Base-by-base conservation (phyloP, 805 yeast genomes). In the Nakazawaea ernobii region DNA sequence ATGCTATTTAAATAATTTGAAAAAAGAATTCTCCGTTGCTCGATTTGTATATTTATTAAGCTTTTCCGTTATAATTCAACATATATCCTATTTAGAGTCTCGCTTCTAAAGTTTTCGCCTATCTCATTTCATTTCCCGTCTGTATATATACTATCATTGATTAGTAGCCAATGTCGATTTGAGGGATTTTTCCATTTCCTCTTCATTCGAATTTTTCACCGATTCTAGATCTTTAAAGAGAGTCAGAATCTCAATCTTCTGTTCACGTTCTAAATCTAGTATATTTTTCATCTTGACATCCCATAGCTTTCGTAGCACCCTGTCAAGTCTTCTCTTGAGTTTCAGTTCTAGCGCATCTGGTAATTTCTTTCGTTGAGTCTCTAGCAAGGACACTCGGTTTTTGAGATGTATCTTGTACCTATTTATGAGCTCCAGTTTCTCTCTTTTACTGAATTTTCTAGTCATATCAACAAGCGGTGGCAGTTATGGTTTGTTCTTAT, bases 251-350 rank as follows among this genome's bases (percentile, higher is more conserved):
- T 61, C 58, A 0, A 70, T 57, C 17, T 65, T 50, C 20, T 66
- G 61, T 36, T 63, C 69, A 42, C 82, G 52, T 51, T 78, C 84
- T 8, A 73, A 60, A 40, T 64, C 62, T 29, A 78, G 55, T 6
- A 74, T 69, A 49, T 74, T 71, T 42, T 61, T 65, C 35, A 76
- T 57, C 53, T 68, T 71, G 11, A 74, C 71, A 49, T 74, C 70
- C 73, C 81, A 74, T 28, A 77, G 62, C 20, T 73, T 71, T 35
- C 76, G 69, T 42, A 74, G 68, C 8, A 77, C 76, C 38, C 67
- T 67, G 52, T 73, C 75, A 27, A 74, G 55, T 48, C 80, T 59
- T 39, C 75, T 59, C 29, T 60, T 55, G 8, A 77, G 65, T 48
- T 69, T 70, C 17, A 59, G 55, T 42, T 70, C 72, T 17, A 64